Conservation (phyloP, 495 filamentous ascomycete genomes). For the Cercophora sp. region DNA sequence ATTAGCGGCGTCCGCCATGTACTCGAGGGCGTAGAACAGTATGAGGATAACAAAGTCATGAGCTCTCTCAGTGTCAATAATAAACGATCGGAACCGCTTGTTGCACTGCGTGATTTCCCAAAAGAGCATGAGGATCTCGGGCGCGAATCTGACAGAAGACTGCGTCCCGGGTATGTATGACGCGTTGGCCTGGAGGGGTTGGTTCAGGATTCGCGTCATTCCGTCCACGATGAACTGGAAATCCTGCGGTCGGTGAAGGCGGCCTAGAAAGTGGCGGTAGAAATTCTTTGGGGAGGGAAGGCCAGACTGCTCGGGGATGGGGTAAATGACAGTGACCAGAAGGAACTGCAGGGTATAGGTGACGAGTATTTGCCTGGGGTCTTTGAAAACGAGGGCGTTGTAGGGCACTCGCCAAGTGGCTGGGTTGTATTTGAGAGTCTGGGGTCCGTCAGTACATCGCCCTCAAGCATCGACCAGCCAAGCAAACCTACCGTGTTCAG, state of each 20-base stretch:
- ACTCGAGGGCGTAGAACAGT: conserved; percentile 87
- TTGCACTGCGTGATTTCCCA: conserved; percentile 98
- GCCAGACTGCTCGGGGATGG: conserved; percentile 75
- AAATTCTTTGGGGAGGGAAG: conserved; percentile 68
- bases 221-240: conserved; percentile 98
- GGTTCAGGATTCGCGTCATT: conserved; percentile 89
- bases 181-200: conserved; percentile 80
- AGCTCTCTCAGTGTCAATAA: conserved; percentile 90
- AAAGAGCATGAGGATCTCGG: conserved; percentile 96
- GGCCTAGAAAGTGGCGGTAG: conserved; percentile 86
- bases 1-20: conserved; percentile 78
- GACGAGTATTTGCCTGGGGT: conserved; percentile 86
- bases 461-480: background rate
- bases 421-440: conserved; percentile 96
- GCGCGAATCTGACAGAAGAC: conserved; percentile 76
- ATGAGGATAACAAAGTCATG: conserved; percentile 91
- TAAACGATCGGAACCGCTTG: conserved; percentile 93
- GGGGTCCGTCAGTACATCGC: conserved; percentile 18
- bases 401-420: conserved; percentile 93
- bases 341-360: conserved; percentile 90
- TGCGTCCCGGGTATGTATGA: conserved; percentile 90
- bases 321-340: conserved; percentile 83
- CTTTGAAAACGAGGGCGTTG: conserved; percentile 88
- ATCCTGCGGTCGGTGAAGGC: conserved; percentile 89
- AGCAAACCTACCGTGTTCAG: conserved; percentile 78